These are phyloP conservation scores for Cercospora sojina DNA, from an alignment of 2,329 filamentous ascomycete species.

Conservation along the genomic window DNA sequence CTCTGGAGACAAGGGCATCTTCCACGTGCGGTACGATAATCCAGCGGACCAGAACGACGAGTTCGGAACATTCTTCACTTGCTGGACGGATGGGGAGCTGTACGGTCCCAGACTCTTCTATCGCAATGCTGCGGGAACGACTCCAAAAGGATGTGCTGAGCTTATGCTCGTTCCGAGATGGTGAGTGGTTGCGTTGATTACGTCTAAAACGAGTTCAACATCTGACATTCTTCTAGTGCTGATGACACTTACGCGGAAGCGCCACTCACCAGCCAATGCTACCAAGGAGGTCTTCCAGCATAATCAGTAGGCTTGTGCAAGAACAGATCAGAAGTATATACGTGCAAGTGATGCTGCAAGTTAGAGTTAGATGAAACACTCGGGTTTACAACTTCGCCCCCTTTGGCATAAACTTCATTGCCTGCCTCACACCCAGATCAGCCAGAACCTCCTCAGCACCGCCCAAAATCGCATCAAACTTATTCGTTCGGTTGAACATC, in stretches of 20 bases:
- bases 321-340: background rate
- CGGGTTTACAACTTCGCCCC: constrained; percentile 25
- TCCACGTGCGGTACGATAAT: constrained; percentile 13
- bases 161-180: constrained; percentile 17
- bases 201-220: background rate
- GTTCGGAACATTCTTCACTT: constrained; percentile 13
- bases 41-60: constrained; percentile 5
- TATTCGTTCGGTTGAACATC: constrained; percentile 81
- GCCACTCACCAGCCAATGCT: constrained; percentile 1
- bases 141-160: constrained; percentile 17
- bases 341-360: background rate
- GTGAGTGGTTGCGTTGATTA: background rate
- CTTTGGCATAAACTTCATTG: constrained; percentile 73
- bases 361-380: background rate
- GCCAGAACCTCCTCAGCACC: constrained; percentile 80
- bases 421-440: constrained; percentile 79
- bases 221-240: background rate
- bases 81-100: constrained; percentile 12
- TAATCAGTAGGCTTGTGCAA: background rate
- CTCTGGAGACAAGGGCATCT: constrained; percentile 1
- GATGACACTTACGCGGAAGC: background rate
- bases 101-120: constrained; percentile 16
- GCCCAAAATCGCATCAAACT: constrained; percentile 66
- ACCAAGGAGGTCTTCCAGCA: background rate
- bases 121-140: constrained; percentile 1